phyloP scores from a whole-genome alignment of 2,329 filamentous ascomycete species.

The Colletotrichum coccodes region DNA sequence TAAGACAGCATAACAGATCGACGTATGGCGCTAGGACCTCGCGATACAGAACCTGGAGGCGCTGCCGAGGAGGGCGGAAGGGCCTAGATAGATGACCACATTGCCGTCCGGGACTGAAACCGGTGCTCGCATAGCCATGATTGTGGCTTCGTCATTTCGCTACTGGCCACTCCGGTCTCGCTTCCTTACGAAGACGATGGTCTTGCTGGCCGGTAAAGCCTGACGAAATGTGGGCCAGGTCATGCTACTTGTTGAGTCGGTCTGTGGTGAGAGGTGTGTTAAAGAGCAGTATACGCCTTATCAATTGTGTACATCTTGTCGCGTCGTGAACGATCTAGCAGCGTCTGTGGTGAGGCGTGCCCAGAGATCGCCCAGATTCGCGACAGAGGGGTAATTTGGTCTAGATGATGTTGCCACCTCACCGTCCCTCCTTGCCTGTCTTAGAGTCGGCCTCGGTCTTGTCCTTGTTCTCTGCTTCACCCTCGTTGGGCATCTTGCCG shows the following conservation, averaged over 20 bases:
- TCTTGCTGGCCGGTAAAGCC: not conserved
- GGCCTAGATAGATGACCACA: not conserved
- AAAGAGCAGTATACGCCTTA: slow-evolving; percentile 13
- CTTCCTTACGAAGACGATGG: slow-evolving; percentile 1
- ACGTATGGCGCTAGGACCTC: slow-evolving; percentile 20
- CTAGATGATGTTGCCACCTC: slow-evolving; percentile 28
- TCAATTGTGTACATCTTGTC: slow-evolving; percentile 28
- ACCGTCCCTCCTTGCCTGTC: slow-evolving; percentile 25
- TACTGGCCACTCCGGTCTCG: slow-evolving; percentile 27
- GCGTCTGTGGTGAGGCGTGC: slow-evolving; percentile 5
- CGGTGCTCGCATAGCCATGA: slow-evolving; percentile 12
- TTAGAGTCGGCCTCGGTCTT: slow-evolving; percentile 22
- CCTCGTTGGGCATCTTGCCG: slow-evolving; percentile 42
- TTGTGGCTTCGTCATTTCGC: slow-evolving; percentile 25
- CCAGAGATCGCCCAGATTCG: slow-evolving; percentile 4
- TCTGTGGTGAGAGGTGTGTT: slow-evolving; percentile 24
- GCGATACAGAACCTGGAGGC: slow-evolving; percentile 23
- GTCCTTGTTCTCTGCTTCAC: not conserved
- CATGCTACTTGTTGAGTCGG: slow-evolving; percentile 16
- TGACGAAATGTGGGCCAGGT: slow-evolving; percentile 1
- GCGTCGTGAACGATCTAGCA: slow-evolving; percentile 1
- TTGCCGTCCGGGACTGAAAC: slow-evolving; percentile 21
- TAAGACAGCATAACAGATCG: slow-evolving; percentile 24
- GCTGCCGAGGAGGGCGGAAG: not conserved
- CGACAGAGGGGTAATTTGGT: not conserved